phyloP scores from a whole-genome alignment of 192 early-diverging fungal species.

The Coemansia sp. region DNA sequence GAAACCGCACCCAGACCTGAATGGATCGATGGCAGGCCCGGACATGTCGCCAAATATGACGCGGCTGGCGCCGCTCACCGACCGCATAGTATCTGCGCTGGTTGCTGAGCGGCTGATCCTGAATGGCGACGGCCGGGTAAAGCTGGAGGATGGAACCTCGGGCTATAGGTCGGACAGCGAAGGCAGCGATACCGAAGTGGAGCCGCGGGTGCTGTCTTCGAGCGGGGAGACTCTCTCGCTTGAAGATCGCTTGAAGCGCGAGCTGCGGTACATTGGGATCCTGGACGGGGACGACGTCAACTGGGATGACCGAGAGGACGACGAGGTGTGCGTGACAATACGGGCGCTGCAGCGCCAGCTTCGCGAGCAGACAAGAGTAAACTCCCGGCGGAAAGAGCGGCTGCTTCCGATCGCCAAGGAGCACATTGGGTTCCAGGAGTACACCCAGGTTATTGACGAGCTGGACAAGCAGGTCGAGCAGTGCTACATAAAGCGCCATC shows the following conservation, averaged over 20 bases:
- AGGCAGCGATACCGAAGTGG: conserved; percentile 4
- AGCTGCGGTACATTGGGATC: conserved; percentile 78
- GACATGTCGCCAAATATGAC: conserved; percentile 54
- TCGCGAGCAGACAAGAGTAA: conserved; percentile 60
- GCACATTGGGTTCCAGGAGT: conserved; percentile 82
- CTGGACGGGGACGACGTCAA: conserved; percentile 71
- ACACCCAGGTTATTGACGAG: conserved; percentile 77
- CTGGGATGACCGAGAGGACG: conserved; percentile 66
- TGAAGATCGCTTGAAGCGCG: conserved; percentile 77
- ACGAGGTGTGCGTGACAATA: conserved; percentile 68
- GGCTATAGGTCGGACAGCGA: conserved; percentile 12
- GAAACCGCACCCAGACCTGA: neutral
- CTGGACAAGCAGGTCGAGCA: conserved; percentile 86
- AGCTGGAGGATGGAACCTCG: neutral
- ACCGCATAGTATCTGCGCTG: conserved; percentile 66
- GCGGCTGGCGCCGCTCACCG: conserved; percentile 68
- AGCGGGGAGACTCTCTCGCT: conserved; percentile 56
- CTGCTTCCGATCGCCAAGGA: conserved; percentile 64
- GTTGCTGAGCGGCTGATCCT: conserved; percentile 59
- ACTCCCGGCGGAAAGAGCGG: conserved; percentile 58
- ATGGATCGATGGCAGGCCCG: conserved; percentile 43
- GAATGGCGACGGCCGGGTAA: neutral
- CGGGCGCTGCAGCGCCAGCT: conserved; percentile 64
- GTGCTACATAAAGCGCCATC: conserved; percentile 77
- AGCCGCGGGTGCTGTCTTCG: conserved; percentile 9